These are phyloP conservation scores for Ricinus communis DNA, from an alignment of 345 rosid genomes.

Conservation along the genomic window DNA sequence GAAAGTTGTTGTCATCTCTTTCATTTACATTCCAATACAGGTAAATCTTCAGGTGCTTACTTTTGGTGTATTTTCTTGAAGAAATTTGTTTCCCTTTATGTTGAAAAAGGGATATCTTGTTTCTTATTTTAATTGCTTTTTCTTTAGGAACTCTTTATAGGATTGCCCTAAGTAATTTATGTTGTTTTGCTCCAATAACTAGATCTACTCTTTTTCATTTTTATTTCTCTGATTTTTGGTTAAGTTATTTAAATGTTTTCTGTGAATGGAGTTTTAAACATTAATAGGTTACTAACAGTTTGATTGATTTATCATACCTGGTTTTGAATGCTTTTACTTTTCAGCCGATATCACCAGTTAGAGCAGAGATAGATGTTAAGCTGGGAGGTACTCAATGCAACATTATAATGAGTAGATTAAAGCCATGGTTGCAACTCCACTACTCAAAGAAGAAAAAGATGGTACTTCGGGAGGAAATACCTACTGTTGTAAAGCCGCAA, in stretches of 20 bases:
- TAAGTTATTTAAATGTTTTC: not conserved
- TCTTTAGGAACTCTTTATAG: not conserved
- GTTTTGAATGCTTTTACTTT: slow-evolving; percentile 27
- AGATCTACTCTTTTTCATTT: not conserved
- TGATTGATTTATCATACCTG: not conserved
- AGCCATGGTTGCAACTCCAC: slow-evolving; percentile 79
- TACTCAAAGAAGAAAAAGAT: slow-evolving; percentile 58
- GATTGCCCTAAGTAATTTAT: not conserved
- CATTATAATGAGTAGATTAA: slow-evolving; percentile 64
- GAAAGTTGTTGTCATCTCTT: slow-evolving; percentile 80
- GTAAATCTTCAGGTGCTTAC: slow-evolving; percentile 38
- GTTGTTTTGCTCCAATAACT: not conserved
- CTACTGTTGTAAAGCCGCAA: slow-evolving; percentile 44
- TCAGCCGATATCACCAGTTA: slow-evolving; percentile 71
- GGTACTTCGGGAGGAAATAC: slow-evolving; percentile 59
- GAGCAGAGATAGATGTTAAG: slow-evolving; percentile 96
- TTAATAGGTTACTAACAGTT: not conserved
- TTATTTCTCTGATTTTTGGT: no score
- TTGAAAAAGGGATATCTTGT: not conserved
- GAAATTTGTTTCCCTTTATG: not conserved
- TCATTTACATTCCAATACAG: slow-evolving; percentile 77
- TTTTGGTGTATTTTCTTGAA: not conserved
- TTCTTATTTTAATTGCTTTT: no score
- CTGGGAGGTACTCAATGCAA: slow-evolving; percentile 89
- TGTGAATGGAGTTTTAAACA: not conserved